phyloP scores from a whole-genome alignment of 2,329 filamentous ascomycete species.

The Diaporthe helianthi region DNA sequence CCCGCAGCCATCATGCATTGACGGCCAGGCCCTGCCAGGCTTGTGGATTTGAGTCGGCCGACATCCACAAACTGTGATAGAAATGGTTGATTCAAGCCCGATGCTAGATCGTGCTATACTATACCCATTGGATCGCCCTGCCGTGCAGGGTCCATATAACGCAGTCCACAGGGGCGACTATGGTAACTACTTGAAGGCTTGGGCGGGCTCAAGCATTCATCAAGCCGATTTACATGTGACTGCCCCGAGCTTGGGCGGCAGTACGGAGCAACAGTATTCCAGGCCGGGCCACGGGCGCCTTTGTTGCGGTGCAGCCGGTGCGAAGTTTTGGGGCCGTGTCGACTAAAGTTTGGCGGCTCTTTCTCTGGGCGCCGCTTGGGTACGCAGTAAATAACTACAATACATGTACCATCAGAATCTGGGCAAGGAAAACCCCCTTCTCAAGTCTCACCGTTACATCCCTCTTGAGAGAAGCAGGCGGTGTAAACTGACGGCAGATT shows the following conservation, averaged over 20 bases:
- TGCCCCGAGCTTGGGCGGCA: conserved; percentile 1
- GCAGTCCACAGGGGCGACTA: conserved; percentile 2
- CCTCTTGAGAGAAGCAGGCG: conserved; percentile 18
- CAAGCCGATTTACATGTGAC: conserved; percentile 23
- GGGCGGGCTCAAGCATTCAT: neutral
- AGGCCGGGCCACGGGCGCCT: neutral
- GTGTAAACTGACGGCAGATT: conserved; percentile 21
- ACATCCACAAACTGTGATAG: neutral
- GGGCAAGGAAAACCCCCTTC: conserved; percentile 9
- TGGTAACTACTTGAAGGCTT: neutral
- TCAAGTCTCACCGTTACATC: neutral
- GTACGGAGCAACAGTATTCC: too few relatives aligned
- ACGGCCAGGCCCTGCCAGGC: neutral
- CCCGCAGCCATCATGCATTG: neutral
- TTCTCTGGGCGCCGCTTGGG: neutral
- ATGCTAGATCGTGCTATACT: neutral
- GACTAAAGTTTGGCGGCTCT: conserved; percentile 1
- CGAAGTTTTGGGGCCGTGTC: neutral
- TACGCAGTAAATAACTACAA: neutral
- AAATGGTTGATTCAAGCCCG: neutral
- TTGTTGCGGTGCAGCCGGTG: neutral
- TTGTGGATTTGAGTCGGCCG: neutral
- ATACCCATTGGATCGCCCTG: neutral
- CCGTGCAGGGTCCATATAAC: conserved; percentile 22
- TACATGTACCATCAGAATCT: neutral